Base-by-base conservation (phyloP, 1,284 basidiomycete genomes). In the Wallemia hederae region DNA sequence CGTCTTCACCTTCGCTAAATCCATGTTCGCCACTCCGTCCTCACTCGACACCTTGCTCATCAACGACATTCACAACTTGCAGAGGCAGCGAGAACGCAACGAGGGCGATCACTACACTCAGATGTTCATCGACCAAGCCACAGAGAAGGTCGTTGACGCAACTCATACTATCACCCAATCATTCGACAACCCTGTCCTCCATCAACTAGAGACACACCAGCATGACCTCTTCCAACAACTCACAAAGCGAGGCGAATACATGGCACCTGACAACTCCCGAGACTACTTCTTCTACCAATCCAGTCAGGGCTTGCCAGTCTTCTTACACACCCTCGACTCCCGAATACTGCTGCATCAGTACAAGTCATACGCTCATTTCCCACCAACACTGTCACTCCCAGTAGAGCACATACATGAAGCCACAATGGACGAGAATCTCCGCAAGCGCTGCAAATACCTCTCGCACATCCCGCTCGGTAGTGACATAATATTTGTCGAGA, bases 231-330 rank as follows among this genome's bases (percentile, higher is more conserved):
- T 15, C 22, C 11, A 7, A 5, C 39, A 49, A 22, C 39, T 49
- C n/a, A 17, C 39, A 11, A 7, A 49, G 3, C 39, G 39, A 5
- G 5, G 14, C 3, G 9, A 7, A 7, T 49, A 49, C n/a, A 22
- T n/a, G 11, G 14, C 39, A n/a, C 19, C 39, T 7, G 39, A 7
- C 5, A 9, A 49, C n/a, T 15, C 39, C 5, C 39, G 9, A 5
- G 39, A 49, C n/a, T 97, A 94, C 72, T 88, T 85, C 67, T 99
- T 87, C 71, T 99, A 96, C 71, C 94, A 98, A 71, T 85, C 89
- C 14, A 81, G 87, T 0, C 86, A 86, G 1, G 94, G 92, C 19
- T 77, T 87, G 63, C 85, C 87, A 22, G 78, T 97, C 66, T 99
- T 85, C 74, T 78, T 99, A 17, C 89, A 94, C 68, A 91, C 92